Evolutionary conservation across 2,329 filamentous ascomycete species (phyloP).

Genomic region (Fusarium beomiforme): DNA sequence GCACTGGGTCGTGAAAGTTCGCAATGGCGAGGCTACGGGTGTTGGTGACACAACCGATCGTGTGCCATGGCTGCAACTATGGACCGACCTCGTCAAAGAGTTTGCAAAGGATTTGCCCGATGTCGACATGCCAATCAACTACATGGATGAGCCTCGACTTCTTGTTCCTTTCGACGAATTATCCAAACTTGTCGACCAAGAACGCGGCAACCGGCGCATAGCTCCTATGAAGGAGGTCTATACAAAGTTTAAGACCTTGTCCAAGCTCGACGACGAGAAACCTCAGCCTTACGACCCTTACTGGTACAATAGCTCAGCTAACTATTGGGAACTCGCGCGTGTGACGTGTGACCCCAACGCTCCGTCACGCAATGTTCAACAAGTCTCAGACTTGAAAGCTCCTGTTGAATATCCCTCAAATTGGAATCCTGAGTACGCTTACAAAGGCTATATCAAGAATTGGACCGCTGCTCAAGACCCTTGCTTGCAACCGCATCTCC

Average conservation of each 20-base stretch:
- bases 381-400: conserved; percentile 44
- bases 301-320: conserved; percentile 58
- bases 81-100: conserved; percentile 60
- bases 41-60: conserved; percentile 53
- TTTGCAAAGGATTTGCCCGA: conserved; percentile 67
- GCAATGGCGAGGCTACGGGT: conserved; percentile 53
- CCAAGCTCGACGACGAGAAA: conserved; percentile 48
- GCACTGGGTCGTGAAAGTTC: conserved; percentile 59
- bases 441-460: conserved; percentile 64
- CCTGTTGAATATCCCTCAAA: conserved; percentile 49
- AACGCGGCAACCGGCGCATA: conserved; percentile 56
- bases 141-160: conserved; percentile 71
- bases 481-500: conserved; percentile 65
- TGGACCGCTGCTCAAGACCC: conserved; percentile 68
- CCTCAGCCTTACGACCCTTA: conserved; percentile 55
- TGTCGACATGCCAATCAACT: conserved; percentile 74
- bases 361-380: conserved; percentile 52
- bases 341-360: conserved; percentile 67
- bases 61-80: conserved; percentile 58
- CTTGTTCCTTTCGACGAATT: conserved; percentile 68
- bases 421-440: conserved; percentile 50
- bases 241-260: conserved; percentile 55
- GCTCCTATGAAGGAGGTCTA: conserved; percentile 55
- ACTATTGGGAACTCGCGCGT: conserved; percentile 69
- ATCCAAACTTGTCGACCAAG: conserved; percentile 59